Base-by-base conservation (phyloP, 768 basidiomycete genomes). In the Suillus subluteus region DNA sequence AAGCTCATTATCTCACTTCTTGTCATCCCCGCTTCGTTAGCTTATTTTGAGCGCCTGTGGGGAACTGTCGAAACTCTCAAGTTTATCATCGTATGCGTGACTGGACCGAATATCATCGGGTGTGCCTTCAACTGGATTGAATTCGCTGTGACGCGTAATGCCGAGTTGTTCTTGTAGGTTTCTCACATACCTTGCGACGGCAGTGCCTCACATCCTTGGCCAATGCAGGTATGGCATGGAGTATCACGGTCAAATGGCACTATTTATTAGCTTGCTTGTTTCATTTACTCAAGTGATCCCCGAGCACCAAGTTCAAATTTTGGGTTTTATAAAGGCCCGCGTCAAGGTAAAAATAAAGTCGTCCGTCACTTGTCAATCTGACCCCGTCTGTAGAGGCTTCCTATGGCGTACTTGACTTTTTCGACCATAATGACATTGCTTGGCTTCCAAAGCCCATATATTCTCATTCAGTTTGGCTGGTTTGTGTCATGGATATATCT, bases 381-480 rank as follows among this genome's bases (percentile, higher is more conserved):
- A 68, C 43, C 63, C 48, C 21, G 38, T 64, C 50, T 64, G n/a
- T 74, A 98, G 96, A 88, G 85, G 9, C 79, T 99, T 38, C 97
- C 97, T n/a, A 98, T 98, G 90, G 88, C 90, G 41, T 95, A 98
- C 78, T 85, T 99, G 66, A 91, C 93, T 2, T 78, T 98, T 65
- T 98, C 96, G 12, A 95, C 92, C 67, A 85, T 98, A 35, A 82
- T 95, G 80, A 91, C 89, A 68, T 70, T 97, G 58, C 66, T 95
- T 55, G 95, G 95, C 26, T 90, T 90, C 80, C 95, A 95, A 75
- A 91, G 88, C 65, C 95, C 95, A 18, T 97, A 88, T 82, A 94
- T 96, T 62, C 81, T 96, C 73, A 96, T 99, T 69, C 98, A 99
- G 75, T 99, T 98, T 76, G 98, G 97, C n/a, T 99, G 97, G 95